A percentile compares a stretch with the other conserved stretches of the same genome.
These are phyloP conservation scores for Chrysoporthe deuterocubensis DNA, from an alignment of 2,329 filamentous ascomycete species.

Conservation along the genomic window DNA sequence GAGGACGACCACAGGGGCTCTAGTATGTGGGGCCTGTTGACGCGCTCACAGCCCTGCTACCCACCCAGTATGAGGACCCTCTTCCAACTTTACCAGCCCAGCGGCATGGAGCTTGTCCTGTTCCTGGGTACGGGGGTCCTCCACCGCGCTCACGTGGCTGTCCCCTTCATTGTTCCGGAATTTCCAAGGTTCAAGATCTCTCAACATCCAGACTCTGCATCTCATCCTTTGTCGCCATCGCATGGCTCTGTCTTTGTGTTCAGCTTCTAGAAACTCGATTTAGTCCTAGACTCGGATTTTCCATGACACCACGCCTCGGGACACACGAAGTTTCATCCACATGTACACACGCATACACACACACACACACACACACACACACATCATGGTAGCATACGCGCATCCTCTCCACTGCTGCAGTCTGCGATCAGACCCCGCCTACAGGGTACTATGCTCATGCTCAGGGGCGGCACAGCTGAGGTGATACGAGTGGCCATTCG, in stretches of 20 bases:
- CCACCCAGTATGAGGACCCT: constrained; percentile 6
- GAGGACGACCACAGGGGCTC: not conserved
- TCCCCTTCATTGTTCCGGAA: not conserved
- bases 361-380: no score
- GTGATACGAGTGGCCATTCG: constrained; percentile 14
- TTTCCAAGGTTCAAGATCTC: not conserved
- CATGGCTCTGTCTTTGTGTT: not conserved
- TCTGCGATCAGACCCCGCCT: not conserved
- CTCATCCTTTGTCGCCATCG: not conserved
- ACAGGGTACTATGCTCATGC: not conserved
- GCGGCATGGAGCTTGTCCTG: constrained; percentile 24
- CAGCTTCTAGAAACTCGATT: not conserved
- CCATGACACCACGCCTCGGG: not conserved
- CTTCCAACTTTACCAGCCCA: constrained; percentile 22
- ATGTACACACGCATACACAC: no score
- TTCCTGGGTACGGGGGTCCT: constrained; percentile 1
- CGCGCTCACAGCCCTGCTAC: not conserved
- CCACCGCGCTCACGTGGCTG: constrained; percentile 22
- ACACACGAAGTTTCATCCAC: not conserved
- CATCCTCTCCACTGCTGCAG: no score
- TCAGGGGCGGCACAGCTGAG: not conserved
- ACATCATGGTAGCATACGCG: not conserved
- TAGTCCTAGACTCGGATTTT: not conserved
- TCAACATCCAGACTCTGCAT: not conserved
- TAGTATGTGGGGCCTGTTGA: not conserved